phyloP scores from a whole-genome alignment of 2,329 filamentous ascomycete species.

The Drechmeria coniospora region DNA sequence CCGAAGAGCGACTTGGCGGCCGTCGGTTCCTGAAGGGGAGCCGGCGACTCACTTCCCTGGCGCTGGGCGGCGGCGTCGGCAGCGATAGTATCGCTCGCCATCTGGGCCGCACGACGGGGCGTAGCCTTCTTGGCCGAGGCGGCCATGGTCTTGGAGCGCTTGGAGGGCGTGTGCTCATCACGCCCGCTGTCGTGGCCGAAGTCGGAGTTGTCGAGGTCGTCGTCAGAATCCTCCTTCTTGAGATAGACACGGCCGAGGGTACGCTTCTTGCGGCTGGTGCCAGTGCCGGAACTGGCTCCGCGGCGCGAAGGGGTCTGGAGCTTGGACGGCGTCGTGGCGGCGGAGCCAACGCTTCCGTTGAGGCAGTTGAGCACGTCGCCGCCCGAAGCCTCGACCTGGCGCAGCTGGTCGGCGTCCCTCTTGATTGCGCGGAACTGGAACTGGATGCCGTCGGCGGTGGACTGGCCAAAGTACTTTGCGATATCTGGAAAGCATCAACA shows the following conservation, averaged over 20 bases:
- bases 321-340: slow-evolving; percentile 16
- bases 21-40: slow-evolving; percentile 6
- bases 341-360: slow-evolving; percentile 10
- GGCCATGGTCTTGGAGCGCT: slow-evolving; percentile 15
- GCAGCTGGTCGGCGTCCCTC: slow-evolving; percentile 32
- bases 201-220: slow-evolving; percentile 12
- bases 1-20: slow-evolving; percentile 4
- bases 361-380: slow-evolving; percentile 29
- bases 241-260: slow-evolving; percentile 7
- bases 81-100: slow-evolving; percentile 19
- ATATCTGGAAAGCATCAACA: slow-evolving; percentile 30
- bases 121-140: slow-evolving; percentile 9
- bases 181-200: slow-evolving; percentile 16
- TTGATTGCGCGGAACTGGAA: slow-evolving; percentile 46
- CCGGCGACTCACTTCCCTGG: slow-evolving; percentile 14
- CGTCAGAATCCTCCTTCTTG: slow-evolving; percentile 12
- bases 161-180: slow-evolving; percentile 23
- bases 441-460: slow-evolving; percentile 39
- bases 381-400: slow-evolving; percentile 25
- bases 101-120: slow-evolving; percentile 16
- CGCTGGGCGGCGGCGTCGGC: slow-evolving; percentile 12
- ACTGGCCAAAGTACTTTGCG: slow-evolving; percentile 43
- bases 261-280: slow-evolving; percentile 14
- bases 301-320: slow-evolving; percentile 4
- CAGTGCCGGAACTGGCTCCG: slow-evolving; percentile 8